These are phyloP conservation scores for Ottelia alismoides DNA, from an alignment of 106 monocot species.

Conservation along the genomic window DNA sequence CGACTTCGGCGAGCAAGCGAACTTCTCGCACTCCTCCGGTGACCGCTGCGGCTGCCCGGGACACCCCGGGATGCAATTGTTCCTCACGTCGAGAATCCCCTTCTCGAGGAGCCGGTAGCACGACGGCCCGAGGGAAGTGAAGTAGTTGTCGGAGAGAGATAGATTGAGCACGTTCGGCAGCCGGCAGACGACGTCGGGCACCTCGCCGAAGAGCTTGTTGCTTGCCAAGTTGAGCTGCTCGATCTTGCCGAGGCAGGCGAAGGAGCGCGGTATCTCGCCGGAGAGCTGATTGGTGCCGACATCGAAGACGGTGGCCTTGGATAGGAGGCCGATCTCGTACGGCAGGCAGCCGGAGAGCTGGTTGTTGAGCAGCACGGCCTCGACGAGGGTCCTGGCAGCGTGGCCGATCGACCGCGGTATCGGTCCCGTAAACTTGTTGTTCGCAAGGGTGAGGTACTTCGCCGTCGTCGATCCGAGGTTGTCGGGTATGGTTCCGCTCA, in stretches of 20 bases:
- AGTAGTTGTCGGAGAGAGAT: slow-evolving; percentile 25
- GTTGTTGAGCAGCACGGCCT: slow-evolving; percentile 9
- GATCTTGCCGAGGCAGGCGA: slow-evolving; percentile 27
- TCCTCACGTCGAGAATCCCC: slow-evolving; percentile 13
- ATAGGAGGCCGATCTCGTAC: slow-evolving; percentile 5
- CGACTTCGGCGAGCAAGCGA: slow-evolving; percentile 8
- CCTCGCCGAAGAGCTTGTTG: too few relatives aligned
- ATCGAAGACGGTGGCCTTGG: slow-evolving; percentile 21
- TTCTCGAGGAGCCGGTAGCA: slow-evolving; percentile 10
- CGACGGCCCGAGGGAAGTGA: slow-evolving; percentile 13
- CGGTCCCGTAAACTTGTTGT: slow-evolving; percentile 5
- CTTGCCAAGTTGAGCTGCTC: too few relatives aligned
- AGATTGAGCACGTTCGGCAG: slow-evolving; percentile 11
- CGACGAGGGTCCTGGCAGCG: not conserved
- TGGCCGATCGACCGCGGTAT: not conserved
- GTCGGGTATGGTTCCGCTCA: not conserved
- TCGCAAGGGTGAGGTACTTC: too few relatives aligned
- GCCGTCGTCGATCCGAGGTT: slow-evolving; percentile 2
- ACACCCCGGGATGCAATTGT: slow-evolving; percentile 14
- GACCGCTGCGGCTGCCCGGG: slow-evolving; percentile 17
- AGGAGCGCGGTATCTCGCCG: slow-evolving; percentile 29
- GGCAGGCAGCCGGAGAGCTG: too few relatives aligned
- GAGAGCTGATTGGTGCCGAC: slow-evolving; percentile 27
- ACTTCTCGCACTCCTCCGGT: slow-evolving; percentile 5
- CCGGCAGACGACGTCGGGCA: too few relatives aligned